Evolutionary conservation across 169 alveolate genomes (phyloP).

Genomic region (Eimeria acervulina): DNA sequence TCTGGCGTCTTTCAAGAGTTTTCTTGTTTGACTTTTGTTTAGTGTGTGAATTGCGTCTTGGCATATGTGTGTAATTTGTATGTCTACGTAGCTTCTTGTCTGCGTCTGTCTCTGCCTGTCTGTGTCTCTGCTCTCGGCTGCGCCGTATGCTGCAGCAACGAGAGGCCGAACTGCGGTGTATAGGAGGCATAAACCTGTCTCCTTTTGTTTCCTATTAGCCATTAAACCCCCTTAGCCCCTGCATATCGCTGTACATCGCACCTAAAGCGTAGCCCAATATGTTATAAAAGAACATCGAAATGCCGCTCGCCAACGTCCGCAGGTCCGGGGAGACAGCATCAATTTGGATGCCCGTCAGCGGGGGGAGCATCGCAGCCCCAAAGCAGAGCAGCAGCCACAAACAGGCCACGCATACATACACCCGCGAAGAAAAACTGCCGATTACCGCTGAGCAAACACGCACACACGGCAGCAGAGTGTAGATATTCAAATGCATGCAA

Average conservation of each 20-base stretch:
- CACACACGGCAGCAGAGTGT: background rate
- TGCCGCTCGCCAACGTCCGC: slow-evolving; percentile 79
- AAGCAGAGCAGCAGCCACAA: slow-evolving; percentile 79
- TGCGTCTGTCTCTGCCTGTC: background rate
- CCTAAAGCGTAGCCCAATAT: slow-evolving; percentile 81
- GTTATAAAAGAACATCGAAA: slow-evolving; percentile 83
- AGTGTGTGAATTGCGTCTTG: no score
- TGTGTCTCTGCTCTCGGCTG: background rate
- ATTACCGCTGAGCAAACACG: slow-evolving; percentile 58
- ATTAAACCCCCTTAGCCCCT: background rate
- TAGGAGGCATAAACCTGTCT: background rate
- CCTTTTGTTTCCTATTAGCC: background rate
- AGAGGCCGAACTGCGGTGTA: background rate
- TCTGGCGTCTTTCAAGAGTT: background rate
- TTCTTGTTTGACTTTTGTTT: no score
- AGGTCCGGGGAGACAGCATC: slow-evolving; percentile 75
- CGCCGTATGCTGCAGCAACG: background rate
- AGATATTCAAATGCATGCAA: background rate
- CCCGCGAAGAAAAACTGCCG: slow-evolving; percentile 42
- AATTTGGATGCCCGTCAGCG: slow-evolving; percentile 74
- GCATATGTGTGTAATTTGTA: background rate
- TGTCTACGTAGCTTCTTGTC: background rate
- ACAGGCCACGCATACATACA: slow-evolving; percentile 44
- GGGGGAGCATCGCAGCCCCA: slow-evolving; percentile 83
- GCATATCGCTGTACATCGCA: background rate